Percentiles rank a stretch among this genome's conserved stretches.
These are phyloP conservation scores for Fereydounia khargensis DNA, from an alignment of 1,284 basidiomycete species.

Conservation along the genomic window DNA sequence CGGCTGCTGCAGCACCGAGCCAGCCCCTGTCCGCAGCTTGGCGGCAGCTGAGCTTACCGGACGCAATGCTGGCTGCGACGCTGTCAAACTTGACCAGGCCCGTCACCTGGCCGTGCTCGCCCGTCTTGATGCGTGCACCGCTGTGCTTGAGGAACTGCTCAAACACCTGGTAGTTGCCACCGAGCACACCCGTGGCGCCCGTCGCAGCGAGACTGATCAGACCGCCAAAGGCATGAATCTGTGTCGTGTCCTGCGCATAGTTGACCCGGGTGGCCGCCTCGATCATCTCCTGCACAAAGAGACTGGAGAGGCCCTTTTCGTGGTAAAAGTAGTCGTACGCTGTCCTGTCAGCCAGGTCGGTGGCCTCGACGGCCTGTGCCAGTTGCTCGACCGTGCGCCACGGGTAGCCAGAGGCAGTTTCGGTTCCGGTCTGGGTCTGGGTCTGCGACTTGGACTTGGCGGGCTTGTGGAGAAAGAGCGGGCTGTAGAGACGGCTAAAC, in stretches of 20 bases:
- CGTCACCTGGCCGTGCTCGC: conserved; percentile 44
- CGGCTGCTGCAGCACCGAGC: background rate
- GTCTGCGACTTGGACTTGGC: background rate
- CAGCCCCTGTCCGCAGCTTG: background rate
- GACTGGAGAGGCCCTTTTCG: conserved; percentile 26
- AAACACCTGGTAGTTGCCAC: conserved; percentile 85
- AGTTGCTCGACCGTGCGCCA: conserved; percentile 69
- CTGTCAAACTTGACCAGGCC: conserved; percentile 40
- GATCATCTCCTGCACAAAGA: conserved; percentile 69
- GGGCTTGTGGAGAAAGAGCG: conserved; percentile 62
- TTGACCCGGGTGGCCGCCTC: conserved; percentile 84
- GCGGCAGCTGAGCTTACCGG: conserved; percentile 5
- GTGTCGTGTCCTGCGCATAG: conserved; percentile 70
- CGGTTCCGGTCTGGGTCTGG: background rate
- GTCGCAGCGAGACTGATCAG: conserved; percentile 70
- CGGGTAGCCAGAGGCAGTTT: conserved; percentile 40
- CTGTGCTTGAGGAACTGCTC: conserved; percentile 73
- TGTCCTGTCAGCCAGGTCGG: conserved; percentile 14
- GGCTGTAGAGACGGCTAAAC: conserved; percentile 67
- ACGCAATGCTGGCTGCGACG: conserved; percentile 4
- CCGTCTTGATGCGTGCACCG: conserved; percentile 58
- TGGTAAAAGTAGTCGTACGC: conserved; percentile 53
- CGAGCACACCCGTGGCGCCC: conserved; percentile 69
- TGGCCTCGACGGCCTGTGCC: conserved; percentile 64
- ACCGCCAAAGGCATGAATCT: conserved; percentile 79